Evolutionary conservation across 768 basidiomycete species (phyloP).

Genomic region (Termitomyces sp.): DNA sequence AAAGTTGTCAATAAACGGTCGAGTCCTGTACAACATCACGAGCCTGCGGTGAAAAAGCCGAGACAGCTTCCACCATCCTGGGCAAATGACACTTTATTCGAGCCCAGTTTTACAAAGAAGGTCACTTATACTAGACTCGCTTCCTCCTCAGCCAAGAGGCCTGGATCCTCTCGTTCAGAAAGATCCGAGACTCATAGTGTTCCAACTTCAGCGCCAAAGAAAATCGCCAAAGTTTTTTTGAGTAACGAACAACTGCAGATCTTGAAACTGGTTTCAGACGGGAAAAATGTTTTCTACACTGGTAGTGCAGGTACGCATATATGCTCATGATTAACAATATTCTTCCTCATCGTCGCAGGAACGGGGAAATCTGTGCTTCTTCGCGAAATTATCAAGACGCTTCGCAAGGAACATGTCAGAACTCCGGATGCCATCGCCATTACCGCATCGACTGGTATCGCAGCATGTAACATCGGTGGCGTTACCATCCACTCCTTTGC

Average conservation of each 20-base stretch:
- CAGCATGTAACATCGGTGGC: conserved; percentile 97
- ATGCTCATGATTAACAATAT: not conserved
- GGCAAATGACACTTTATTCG: conserved; percentile 34
- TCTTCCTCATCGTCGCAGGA: conserved; percentile 43
- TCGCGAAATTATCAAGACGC: conserved; percentile 80
- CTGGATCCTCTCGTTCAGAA: conserved; percentile 7
- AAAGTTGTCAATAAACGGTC: conserved; percentile 35
- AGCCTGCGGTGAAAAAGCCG: conserved; percentile 45
- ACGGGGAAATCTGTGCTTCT: conserved; percentile 96
- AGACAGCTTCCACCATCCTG: conserved; percentile 54
- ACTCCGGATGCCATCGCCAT: conserved; percentile 78
- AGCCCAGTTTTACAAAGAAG: conserved; percentile 28
- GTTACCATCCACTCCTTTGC: conserved; percentile 94
- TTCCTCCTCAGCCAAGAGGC: conserved; percentile 9
- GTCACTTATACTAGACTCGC: conserved; percentile 16
- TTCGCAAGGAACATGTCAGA: conserved; percentile 54
- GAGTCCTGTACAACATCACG: conserved; percentile 25
- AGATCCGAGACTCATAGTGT: conserved; percentile 4
- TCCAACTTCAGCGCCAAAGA: conserved; percentile 22
- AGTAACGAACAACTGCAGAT: conserved; percentile 88
- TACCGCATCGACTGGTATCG: conserved; percentile 90
- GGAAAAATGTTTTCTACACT: conserved; percentile 88
- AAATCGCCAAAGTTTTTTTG: conserved; percentile 51
- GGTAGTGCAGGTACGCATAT: conserved; percentile 82
- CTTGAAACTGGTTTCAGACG: conserved; percentile 69